Evolutionary conservation across 2,329 filamentous ascomycete species (phyloP), one percentile per base, ranked within the genome.

Genomic region (Phyllosticta citribraziliensis): DNA sequence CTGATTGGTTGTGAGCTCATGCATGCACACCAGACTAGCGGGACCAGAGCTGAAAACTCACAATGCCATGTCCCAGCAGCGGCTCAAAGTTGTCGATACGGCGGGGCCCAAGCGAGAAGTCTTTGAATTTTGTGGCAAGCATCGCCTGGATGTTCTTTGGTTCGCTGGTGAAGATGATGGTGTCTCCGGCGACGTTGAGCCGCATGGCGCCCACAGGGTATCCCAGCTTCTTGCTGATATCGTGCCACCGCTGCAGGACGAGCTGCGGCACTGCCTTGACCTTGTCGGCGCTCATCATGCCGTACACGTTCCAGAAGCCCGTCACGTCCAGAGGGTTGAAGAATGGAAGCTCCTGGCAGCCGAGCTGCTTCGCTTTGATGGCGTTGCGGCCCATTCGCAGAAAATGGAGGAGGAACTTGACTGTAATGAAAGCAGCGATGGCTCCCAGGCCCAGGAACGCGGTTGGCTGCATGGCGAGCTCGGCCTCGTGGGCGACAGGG

Each of bases 281-380:
- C 22, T 73, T 75, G 59, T 74, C 63, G 3, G 76, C 73, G 12
- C 69, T 68, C 20, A 76, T 60, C 62, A 76, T 76, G 25, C 70
- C 64, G 47, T 72, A 65, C 62, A 84, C 73, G 50, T 79, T 68
- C 67, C 84, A 80, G 25, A 80, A 65, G 2, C 83, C 84, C 2
- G 84, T 70, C 60, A 86, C 66, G 0, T 76, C 76, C 70, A 83
- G 78, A 3, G 79, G 79, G 63, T 76, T 80, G 9, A 64, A 62
- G 2, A 69, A 67, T 17, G 72, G 67, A n/a, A 75, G 74, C 9
- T 75, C 74, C 56, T 79, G 70, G 68, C 81, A 83, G 55, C 79
- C 79, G 14, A 56, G 52, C 19, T 56, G 51, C 66, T 80, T 73
- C 30, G 73, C 70, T 20, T 70, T 71, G 60, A 70, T 74, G 56